phyloP scores from a whole-genome alignment of 495 filamentous ascomycete genomes.

The Lentithecium fluviatile region DNA sequence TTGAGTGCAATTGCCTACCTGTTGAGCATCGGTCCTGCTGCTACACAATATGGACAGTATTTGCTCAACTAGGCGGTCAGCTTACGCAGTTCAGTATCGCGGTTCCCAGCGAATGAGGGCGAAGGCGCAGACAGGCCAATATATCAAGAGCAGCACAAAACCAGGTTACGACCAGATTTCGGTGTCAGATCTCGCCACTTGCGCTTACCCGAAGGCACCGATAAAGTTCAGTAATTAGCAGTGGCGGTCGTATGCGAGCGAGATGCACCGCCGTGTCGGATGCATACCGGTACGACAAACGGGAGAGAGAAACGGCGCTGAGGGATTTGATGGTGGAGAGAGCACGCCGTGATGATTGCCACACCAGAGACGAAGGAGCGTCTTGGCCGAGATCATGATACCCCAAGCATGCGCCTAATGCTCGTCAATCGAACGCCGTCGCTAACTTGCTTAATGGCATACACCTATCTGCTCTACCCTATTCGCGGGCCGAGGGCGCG shows the following conservation, averaged over 20 bases:
- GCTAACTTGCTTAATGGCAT: neutral
- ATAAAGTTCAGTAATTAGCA: neutral
- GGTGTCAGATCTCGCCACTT: neutral
- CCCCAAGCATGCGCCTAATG: neutral
- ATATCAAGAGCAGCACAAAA: neutral
- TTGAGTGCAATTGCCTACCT: neutral
- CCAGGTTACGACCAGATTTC: no score
- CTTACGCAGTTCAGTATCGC: no score
- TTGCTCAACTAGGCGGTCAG: no score
- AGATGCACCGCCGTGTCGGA: neutral
- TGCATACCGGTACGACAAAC: neutral
- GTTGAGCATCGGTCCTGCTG: no score
- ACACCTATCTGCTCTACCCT: neutral
- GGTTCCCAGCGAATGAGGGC: no score
- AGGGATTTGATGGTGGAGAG: neutral
- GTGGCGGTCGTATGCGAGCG: neutral
- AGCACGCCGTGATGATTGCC: neutral
- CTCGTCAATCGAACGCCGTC: neutral
- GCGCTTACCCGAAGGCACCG: neutral
- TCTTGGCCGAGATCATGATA: neutral
- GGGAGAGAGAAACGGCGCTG: neutral
- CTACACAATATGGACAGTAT: no score
- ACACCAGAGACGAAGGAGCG: neutral
- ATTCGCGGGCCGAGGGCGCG: neutral
- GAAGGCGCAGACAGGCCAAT: no score